Evolutionary conservation across 2,329 filamentous ascomycete species (phyloP).

Genomic region (Colletotrichum costaricense): DNA sequence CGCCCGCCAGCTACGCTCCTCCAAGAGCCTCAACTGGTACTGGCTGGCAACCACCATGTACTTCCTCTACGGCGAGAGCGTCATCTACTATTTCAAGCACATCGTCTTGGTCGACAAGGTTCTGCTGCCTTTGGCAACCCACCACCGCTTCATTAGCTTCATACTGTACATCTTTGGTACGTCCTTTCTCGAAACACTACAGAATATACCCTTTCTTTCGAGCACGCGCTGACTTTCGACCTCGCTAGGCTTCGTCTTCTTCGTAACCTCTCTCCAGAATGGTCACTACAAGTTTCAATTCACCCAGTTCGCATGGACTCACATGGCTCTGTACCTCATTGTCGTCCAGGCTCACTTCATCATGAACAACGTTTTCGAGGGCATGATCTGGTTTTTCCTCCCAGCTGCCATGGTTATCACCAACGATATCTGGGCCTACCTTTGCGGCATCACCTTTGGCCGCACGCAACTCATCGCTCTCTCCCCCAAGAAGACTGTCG

Average conservation of each 20-base stretch:
- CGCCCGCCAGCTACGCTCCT: constrained; percentile 90
- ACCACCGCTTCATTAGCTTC: constrained; percentile 99
- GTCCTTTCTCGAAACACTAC: constrained; percentile 44
- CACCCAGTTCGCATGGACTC: constrained; percentile 98
- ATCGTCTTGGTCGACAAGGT: constrained; percentile 95
- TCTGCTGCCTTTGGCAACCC: constrained; percentile 90
- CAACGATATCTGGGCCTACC: constrained; percentile 98
- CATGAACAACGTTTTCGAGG: constrained; percentile 99
- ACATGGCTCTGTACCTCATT: constrained; percentile 98
- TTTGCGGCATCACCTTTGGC: constrained; percentile 97
- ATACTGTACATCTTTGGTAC: constrained; percentile 96
- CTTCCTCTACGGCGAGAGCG: constrained; percentile 97
- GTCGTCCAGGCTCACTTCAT: constrained; percentile 98
- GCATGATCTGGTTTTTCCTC: constrained; percentile 99
- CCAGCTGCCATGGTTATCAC: constrained; percentile 95
- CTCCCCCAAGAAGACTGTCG: constrained; percentile 98
- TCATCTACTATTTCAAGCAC: constrained; percentile 99
- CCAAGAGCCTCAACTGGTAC: constrained; percentile 98
- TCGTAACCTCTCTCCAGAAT: constrained; percentile 93
- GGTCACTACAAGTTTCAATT: constrained; percentile 99
- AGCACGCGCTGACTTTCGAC: constrained; percentile 38
- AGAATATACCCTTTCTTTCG: not conserved
- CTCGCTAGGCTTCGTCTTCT: constrained; percentile 90
- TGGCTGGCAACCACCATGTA: constrained; percentile 99
- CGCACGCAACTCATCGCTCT: constrained; percentile 97